These are phyloP conservation scores for Micractinium sp. DNA, from an alignment of 139 green algal genomes.

Conservation along the genomic window DNA sequence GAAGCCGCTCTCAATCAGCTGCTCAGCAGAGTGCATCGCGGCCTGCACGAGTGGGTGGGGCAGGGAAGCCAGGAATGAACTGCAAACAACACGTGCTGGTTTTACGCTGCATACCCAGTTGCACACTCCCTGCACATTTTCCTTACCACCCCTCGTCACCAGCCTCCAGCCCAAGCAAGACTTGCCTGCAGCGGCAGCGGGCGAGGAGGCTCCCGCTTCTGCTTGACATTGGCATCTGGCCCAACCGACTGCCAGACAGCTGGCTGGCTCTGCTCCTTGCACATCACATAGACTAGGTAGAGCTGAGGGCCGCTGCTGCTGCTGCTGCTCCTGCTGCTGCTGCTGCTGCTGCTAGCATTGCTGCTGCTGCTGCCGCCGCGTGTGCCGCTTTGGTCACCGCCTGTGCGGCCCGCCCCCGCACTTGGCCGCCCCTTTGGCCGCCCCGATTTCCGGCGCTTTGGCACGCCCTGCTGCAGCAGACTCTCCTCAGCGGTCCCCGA, in stretches of 20 bases:
- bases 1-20: not conserved
- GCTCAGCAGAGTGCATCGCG: not conserved
- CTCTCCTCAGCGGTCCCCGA: too few relatives aligned
- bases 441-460: too few relatives aligned
- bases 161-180: not conserved
- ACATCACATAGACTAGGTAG: not conserved
- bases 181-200: not conserved
- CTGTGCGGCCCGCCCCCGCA: not conserved
- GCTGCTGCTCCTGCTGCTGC: not conserved
- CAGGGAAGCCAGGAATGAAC: not conserved
- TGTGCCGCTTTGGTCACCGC: not conserved
- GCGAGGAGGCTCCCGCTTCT: not conserved
- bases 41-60: not conserved
- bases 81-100: not conserved
- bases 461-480: not conserved
- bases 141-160: not conserved
- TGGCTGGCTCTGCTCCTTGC: not conserved
- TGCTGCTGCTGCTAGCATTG: not conserved
- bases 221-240: not conserved
- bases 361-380: not conserved
- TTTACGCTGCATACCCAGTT: not conserved
- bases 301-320: not conserved
- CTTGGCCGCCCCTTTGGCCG: not conserved
- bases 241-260: slow-evolving; percentile 2
- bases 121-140: too few relatives aligned